Evolutionary conservation across 148 eudicot species (phyloP).

Genomic region (Hydrangea macrophylla): DNA sequence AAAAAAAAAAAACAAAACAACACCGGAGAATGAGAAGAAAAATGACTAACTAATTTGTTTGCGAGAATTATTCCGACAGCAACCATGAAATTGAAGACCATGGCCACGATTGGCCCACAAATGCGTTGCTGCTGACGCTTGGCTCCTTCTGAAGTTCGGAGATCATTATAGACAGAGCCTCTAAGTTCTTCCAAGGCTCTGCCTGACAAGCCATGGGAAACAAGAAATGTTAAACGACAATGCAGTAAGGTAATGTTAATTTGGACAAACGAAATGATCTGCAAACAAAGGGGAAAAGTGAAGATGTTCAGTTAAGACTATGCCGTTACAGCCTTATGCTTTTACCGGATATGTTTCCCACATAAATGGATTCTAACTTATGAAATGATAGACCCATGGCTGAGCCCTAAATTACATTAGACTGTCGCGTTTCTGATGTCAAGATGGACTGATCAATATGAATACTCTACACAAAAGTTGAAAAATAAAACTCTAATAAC

Average conservation of each 20-base stretch:
- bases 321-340: no score
- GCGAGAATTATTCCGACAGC: conserved; percentile 75
- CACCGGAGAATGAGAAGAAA: not conserved
- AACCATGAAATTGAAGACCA: conserved; percentile 79
- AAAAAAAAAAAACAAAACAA: no score
- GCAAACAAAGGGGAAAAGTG: not conserved
- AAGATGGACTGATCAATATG: no score
- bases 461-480: no score
- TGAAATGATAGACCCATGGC: no score
- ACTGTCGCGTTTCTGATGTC: no score
- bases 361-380: no score
- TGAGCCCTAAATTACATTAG: no score
- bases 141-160: conserved; percentile 78
- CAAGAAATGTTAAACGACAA: not conserved
- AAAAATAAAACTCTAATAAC: no score
- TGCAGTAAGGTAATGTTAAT: no score
- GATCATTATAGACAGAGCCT: conserved; percentile 64
- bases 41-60: conserved; percentile 62
- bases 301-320: no score
- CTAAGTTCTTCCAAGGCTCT: conserved; percentile 88
- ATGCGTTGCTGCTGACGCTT: conserved; percentile 76
- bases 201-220: conserved; percentile 40
- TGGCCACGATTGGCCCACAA: conserved; percentile 80
- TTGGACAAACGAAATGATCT: not conserved
- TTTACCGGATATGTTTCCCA: no score